These are phyloP conservation scores for Stygiomarasmius scandens DNA, from an alignment of 1,284 basidiomycete species.

Conservation along the genomic window DNA sequence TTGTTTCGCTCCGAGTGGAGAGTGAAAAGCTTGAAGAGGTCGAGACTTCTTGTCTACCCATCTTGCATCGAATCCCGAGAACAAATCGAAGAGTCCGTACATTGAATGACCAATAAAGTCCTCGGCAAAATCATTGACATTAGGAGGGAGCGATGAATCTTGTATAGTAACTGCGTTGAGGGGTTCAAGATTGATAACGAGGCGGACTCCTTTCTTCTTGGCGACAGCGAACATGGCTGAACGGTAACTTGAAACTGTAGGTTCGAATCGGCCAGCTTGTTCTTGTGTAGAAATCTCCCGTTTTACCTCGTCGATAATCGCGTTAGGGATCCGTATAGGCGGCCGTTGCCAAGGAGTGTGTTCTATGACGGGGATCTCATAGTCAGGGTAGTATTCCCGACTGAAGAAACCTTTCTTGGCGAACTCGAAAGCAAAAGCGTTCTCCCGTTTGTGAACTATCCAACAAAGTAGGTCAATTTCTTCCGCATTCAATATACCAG, in stretches of 20 bases:
- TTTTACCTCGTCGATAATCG: constrained; percentile 23
- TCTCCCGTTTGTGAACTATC: constrained; percentile 22
- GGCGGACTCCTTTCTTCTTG: constrained; percentile 32
- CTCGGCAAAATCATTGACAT: constrained; percentile 35
- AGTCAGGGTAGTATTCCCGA: constrained; percentile 33
- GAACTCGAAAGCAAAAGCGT: constrained; percentile 30
- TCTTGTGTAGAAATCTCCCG: constrained; percentile 24
- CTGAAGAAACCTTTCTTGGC: constrained; percentile 32
- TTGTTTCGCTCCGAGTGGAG: constrained; percentile 6
- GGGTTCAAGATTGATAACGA: constrained; percentile 33
- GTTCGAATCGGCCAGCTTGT: constrained; percentile 31
- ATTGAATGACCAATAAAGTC: constrained; percentile 28
- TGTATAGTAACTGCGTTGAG: constrained; percentile 35
- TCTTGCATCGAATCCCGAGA: constrained; percentile 13
- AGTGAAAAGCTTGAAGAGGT: constrained; percentile 10
- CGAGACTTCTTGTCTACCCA: neutral
- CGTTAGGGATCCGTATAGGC: constrained; percentile 29
- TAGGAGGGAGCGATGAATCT: constrained; percentile 29
- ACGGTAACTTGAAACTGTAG: constrained; percentile 30
- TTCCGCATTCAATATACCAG: constrained; percentile 12
- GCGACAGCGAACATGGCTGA: constrained; percentile 32
- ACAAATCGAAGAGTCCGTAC: constrained; percentile 29
- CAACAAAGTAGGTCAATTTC: constrained; percentile 19
- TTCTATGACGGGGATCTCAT: too few relatives aligned
- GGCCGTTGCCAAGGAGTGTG: too few relatives aligned